Percentiles rank a stretch among this genome's conserved stretches.
phyloP scores from a whole-genome alignment of 306 rosid genomes.

The Sindora glabra region DNA sequence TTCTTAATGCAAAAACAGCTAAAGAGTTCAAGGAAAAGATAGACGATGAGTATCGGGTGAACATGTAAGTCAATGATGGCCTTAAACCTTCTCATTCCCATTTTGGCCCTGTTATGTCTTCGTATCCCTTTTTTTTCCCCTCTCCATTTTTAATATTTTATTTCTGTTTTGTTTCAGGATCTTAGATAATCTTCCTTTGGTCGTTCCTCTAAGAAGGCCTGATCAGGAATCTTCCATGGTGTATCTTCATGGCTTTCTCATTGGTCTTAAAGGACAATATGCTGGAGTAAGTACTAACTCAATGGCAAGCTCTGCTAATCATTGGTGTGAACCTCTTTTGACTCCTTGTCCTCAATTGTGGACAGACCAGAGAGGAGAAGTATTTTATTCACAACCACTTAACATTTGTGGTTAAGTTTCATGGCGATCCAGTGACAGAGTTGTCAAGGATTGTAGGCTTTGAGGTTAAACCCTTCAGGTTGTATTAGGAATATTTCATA shows the following conservation, averaged over 20 bases:
- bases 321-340: not conserved
- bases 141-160: not conserved
- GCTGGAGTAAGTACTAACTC: constrained; percentile 36
- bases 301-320: not conserved
- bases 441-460: constrained; percentile 64
- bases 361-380: constrained; percentile 49
- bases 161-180: constrained; percentile 31
- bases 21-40: constrained; percentile 58
- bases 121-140: not conserved
- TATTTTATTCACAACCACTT: constrained; percentile 63
- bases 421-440: constrained; percentile 46
- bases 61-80: constrained; percentile 39
- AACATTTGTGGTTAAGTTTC: constrained; percentile 45
- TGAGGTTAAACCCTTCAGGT: constrained; percentile 75
- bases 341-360: not conserved
- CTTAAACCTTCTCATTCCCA: not conserved
- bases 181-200: constrained; percentile 67
- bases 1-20: constrained; percentile 44
- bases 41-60: constrained; percentile 60
- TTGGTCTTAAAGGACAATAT: constrained; percentile 61
- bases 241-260: constrained; percentile 60
- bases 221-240: constrained; percentile 52
- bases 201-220: constrained; percentile 50
- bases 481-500: constrained; percentile 1
- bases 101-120: not conserved